Base-by-base conservation (phyloP, 176 grass and related monocot species). In the Juncus effusus region DNA sequence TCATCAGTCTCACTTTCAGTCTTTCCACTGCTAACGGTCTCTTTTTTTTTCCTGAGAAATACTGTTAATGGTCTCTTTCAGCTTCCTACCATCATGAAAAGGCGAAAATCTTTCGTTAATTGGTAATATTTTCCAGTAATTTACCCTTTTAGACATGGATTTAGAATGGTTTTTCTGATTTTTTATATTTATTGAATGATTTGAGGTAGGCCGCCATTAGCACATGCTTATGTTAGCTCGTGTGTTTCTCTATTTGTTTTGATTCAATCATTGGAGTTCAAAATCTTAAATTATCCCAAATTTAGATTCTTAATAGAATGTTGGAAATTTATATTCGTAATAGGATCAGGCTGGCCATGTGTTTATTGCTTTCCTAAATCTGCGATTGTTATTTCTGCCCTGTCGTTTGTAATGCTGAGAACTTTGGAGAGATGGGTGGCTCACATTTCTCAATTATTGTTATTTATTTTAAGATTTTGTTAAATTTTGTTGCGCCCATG, bases 401-500 rank as follows among this genome's bases (percentile, higher is more conserved):
- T 16, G 39, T 71, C 38, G 67, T 28, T 59, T 51, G 67, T 59
- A 59, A 36, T 56, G 53, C 56, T 71, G 67, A 13, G 49, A 70
- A 38, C 67, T 16, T 57, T 44, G 53, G 53, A 42, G 13, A 16
- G 41, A 70, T 71, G 67, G 53, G 41, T 59, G 53, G 67, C 41
- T 57, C 14, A 5, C 38, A 71, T 71, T 44, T 59, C 36, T 16
- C 36, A 16, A 71, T 59, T 40, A 15, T 39, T 58, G 38, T 40
- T 54, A 70, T 36, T 49, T 70, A 3, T 0, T 69, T 55, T 70
- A 19, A 39, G 9, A 40, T 59, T 57, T 44, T 59, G 67, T 59
- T 71, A 39, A 11, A 40, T 59, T 57, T 44, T 59, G 67, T 59
- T 71, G 67, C 56, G 67, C 37, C 67, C 67, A 71, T 71, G 67